Conservation (phyloP, 305 asterid genomes). For the Caryopteris hybrid region DNA sequence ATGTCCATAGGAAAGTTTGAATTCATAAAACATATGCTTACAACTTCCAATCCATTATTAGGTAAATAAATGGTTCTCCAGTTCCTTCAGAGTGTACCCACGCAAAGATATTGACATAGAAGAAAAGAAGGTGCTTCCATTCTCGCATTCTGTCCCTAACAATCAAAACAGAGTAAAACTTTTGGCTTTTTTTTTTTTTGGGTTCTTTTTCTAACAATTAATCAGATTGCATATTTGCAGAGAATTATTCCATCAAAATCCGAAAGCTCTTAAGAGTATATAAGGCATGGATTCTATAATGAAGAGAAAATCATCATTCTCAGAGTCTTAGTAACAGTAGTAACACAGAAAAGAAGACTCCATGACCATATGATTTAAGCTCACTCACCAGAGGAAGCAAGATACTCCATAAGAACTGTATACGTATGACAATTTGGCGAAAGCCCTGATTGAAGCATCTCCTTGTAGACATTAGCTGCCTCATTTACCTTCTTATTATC, state of each 20-base stretch:
- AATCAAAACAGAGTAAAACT: neutral
- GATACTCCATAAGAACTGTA: constrained; percentile 86
- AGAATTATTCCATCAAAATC: neutral
- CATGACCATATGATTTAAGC: neutral
- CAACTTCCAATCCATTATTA: neutral
- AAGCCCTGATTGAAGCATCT: constrained; percentile 76
- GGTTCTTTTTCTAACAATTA: neutral
- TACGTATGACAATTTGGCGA: constrained; percentile 75
- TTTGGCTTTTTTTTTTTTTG: no score
- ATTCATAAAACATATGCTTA: neutral
- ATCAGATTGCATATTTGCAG: neutral
- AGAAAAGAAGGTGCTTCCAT: neutral
- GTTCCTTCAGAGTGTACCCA: neutral
- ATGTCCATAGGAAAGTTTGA: neutral
- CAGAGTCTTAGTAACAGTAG: neutral
- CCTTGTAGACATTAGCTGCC: constrained; percentile 60
- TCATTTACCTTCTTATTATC: constrained; percentile 49
- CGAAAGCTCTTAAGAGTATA: neutral
- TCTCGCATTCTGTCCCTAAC: neutral
- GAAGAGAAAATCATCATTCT: neutral
- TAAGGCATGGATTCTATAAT: neutral
- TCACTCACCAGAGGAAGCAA: constrained; percentile 70
- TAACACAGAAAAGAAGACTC: constrained; percentile 4
- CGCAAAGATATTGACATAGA: neutral
- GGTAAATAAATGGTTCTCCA: neutral